Conservation (phyloP, 495 filamentous ascomycete genomes). For the Friedmanniomyces simplex region DNA sequence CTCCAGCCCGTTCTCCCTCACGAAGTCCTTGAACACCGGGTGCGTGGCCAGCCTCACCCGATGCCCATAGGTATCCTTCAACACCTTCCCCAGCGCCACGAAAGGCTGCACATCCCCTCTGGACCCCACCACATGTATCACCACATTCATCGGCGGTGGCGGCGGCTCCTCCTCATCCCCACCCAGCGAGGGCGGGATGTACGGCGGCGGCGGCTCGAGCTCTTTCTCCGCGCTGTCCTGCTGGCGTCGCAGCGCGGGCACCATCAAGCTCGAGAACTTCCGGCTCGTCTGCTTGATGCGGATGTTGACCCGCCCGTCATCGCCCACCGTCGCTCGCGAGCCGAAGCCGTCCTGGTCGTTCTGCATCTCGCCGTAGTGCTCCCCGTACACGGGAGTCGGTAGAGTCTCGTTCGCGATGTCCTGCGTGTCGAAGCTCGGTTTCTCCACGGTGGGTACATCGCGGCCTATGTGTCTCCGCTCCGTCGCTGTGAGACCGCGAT, state of each 20-base stretch:
- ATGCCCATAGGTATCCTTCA: slow-evolving; percentile 36
- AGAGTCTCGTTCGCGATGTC: slow-evolving; percentile 4
- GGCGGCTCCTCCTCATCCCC: slow-evolving; percentile 49
- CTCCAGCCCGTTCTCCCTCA: slow-evolving; percentile 43
- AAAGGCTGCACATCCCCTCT: slow-evolving; percentile 47
- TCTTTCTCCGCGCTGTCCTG: slow-evolving; percentile 34
- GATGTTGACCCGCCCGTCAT: slow-evolving; percentile 66
- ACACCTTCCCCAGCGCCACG: slow-evolving; percentile 42
- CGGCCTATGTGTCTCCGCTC: slow-evolving; percentile 6
- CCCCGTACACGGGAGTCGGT: slow-evolving; percentile 43
- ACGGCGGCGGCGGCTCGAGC: slow-evolving; percentile 41
- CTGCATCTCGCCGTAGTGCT: slow-evolving; percentile 38
- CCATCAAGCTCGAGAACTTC: slow-evolving; percentile 53
- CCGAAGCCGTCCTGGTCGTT: slow-evolving; percentile 43
- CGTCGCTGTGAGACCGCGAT: background rate
- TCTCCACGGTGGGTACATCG: background rate
- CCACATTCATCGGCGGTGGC: slow-evolving; percentile 37
- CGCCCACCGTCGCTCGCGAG: slow-evolving; percentile 44
- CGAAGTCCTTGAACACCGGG: slow-evolving; percentile 47
- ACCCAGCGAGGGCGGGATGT: slow-evolving; percentile 52
- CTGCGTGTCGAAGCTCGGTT: background rate
- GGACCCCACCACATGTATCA: slow-evolving; percentile 46
- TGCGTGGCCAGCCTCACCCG: slow-evolving; percentile 57
- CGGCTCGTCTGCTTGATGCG: slow-evolving; percentile 57
- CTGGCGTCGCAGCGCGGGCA: slow-evolving; percentile 53